phyloP scores from a whole-genome alignment of 164 flowering plant species.

The Magnolia sinica region DNA sequence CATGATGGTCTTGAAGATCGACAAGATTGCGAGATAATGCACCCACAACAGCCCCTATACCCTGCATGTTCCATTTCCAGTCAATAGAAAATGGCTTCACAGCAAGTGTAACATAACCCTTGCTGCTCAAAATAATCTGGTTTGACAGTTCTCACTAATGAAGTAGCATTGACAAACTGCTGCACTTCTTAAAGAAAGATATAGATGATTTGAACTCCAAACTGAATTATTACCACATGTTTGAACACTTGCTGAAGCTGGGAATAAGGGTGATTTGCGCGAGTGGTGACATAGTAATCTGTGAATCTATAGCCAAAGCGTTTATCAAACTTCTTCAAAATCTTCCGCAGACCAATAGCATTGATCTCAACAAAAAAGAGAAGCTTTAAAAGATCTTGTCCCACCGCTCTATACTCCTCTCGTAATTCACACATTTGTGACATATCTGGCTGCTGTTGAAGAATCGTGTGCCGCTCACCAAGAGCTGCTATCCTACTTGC shows the following conservation, averaged over 20 bases:
- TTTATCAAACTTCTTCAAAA: constrained; percentile 81
- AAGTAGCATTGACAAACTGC: too few species aligned
- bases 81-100: background rate
- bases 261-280: constrained; percentile 80
- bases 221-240: constrained; percentile 46
- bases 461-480: constrained; percentile 37
- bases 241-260: constrained; percentile 69
- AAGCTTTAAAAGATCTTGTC: constrained; percentile 65
- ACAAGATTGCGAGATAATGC: constrained; percentile 51
- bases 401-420: constrained; percentile 61
- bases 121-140: background rate
- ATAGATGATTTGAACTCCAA: background rate
- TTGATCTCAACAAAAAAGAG: constrained; percentile 71
- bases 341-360: constrained; percentile 75
- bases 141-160: background rate
- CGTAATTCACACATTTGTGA: constrained; percentile 37
- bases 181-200: too few species aligned
- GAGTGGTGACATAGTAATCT: constrained; percentile 73
- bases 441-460: constrained; percentile 32
- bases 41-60: constrained; percentile 56
- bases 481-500: constrained; percentile 54
- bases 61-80: constrained; percentile 28
- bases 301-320: constrained; percentile 72
- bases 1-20: constrained; percentile 42
- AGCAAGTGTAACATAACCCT: background rate